Base-by-base conservation (phyloP, 345 rosid genomes). In the Citrus hindsii region DNA sequence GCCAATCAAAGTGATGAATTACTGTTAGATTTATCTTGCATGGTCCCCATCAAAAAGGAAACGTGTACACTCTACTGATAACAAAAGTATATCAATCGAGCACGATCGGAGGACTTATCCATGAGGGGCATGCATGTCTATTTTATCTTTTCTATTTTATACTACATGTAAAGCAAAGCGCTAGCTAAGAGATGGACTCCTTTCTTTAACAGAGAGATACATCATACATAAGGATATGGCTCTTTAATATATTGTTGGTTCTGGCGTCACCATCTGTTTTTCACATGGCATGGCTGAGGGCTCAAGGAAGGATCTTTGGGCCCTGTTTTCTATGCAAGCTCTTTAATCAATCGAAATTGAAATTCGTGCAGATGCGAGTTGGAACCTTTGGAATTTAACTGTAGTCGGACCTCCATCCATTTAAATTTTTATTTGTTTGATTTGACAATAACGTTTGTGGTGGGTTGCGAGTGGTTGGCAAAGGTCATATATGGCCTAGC, bases 1-100 rank as follows among this genome's bases (percentile, higher is more conserved):
- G 65, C 93, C 94, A 10, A 86, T 92, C 81, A 83, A 69, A 40
- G 88, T 74, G 56, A 16, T 58, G 37, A 16, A 74, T 76, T n/a
- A 64, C 78, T 53, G 2, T 53, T 59, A 70, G 71, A 67, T 42
- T 3, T 42, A 12, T 30, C 37, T 33, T 76, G 75, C 2, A 62
- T 46, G 51, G 51, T 4, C 51, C 67, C 51, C 73, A 74, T 38
- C 53, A 1, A 12, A 46, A 46, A 25, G 40, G 68, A 79, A 38
- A 64, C 7, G n/a, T 28, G 48, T 32, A 38, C 32, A 61, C 48
- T 0, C 18, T 12, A 13, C 51, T 13, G 51, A 46, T 12, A 13
- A 46, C 51, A 40, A 60, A 53, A 53, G 58, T 18, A 37, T 67
- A 61, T 53, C 46, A 21, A 67, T 7, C 42, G 66, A 33, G 55